Conservation (phyloP, 208 protist species). For the Balamuthia mandrillaris region DNA sequence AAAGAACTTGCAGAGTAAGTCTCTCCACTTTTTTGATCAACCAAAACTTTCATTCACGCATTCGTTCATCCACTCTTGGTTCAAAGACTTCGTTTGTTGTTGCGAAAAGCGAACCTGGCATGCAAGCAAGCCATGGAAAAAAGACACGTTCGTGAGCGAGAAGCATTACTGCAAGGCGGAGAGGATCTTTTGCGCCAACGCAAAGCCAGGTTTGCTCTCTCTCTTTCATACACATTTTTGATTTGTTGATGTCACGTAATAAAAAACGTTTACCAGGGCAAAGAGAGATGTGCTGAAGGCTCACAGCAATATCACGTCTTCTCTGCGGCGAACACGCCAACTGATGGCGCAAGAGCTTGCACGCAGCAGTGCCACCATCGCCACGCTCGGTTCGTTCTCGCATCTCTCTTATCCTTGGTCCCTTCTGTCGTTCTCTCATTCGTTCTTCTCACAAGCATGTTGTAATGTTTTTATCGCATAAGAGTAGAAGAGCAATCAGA, state of each 20-base stretch:
- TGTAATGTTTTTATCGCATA: not conserved
- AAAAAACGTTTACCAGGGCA: not conserved
- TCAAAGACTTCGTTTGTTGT: not conserved
- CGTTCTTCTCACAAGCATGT: not conserved
- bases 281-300: not conserved
- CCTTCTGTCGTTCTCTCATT: not conserved
- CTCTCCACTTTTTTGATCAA: not conserved
- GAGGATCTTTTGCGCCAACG: not conserved
- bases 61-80: not conserved
- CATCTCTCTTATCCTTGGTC: not conserved
- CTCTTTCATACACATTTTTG: not conserved
- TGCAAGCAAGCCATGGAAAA: not conserved
- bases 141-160: not conserved
- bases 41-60: not conserved
- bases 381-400: not conserved
- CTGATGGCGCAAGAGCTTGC: not conserved
- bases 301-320: not conserved
- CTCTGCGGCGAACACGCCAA: not conserved
- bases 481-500: conserved; percentile 7
- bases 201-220: not conserved
- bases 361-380: not conserved
- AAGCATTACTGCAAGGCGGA: not conserved
- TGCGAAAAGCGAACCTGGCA: not conserved
- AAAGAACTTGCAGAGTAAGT: not conserved
- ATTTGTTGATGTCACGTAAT: not conserved